Evolutionary conservation across 2,329 filamentous ascomycete genomes (phyloP).

Genomic region (Calonectria leucothoes): DNA sequence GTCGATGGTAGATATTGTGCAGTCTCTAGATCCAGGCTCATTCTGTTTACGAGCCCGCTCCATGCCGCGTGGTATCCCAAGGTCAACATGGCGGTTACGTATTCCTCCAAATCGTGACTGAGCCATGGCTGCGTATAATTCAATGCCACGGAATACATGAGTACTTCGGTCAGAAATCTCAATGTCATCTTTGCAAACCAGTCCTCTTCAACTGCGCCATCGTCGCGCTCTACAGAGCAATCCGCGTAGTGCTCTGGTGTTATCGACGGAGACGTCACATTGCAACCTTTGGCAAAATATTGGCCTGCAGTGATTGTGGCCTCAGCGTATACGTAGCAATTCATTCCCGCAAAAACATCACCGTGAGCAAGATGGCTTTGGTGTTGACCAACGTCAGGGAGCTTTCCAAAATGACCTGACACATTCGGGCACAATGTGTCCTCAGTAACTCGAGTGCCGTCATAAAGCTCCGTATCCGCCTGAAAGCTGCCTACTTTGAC

Average conservation of each 20-base stretch:
- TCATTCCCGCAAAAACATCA: background rate
- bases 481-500: background rate
- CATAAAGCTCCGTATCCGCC: background rate
- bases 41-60: background rate
- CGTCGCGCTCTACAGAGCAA: background rate
- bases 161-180: background rate
- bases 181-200: background rate
- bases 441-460: background rate
- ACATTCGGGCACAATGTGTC: background rate
- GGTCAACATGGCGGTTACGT: background rate
- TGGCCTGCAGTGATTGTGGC: background rate
- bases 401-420: background rate
- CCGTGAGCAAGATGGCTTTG: background rate
- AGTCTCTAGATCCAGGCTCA: background rate
- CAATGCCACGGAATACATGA: background rate
- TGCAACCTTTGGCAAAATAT: background rate
- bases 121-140: constrained; percentile 5
- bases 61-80: background rate
- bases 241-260: background rate
- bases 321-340: constrained; percentile 5
- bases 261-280: background rate
- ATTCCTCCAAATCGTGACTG: background rate
- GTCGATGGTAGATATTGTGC: background rate
- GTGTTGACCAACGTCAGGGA: background rate
- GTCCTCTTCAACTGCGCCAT: background rate